Conservation (phyloP, 108 stramenopile species). For the Nitzschia sp. region DNA sequence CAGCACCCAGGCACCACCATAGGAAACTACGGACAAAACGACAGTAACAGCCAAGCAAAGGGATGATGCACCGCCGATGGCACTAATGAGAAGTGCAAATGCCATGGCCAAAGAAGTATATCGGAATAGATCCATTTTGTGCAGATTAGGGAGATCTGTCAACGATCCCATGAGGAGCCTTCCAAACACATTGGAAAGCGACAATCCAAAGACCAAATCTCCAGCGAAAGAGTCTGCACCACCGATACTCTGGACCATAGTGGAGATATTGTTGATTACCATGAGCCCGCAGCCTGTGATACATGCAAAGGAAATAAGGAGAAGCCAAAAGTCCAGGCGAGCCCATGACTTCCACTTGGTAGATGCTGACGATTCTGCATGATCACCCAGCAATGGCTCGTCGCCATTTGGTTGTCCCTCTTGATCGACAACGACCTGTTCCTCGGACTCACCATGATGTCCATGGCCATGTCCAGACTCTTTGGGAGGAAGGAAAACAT, state of each 20-base stretch:
- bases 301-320: conserved; percentile 32
- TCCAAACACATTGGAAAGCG: conserved; percentile 30
- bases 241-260: conserved; percentile 42
- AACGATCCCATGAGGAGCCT: conserved; percentile 24
- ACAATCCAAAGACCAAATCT: conserved; percentile 20
- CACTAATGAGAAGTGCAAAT: conserved; percentile 17
- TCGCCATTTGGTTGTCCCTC: neutral
- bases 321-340: conserved; percentile 31
- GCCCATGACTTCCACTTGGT: conserved; percentile 24
- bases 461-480: neutral
- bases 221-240: conserved; percentile 23
- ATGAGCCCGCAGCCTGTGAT: conserved; percentile 28
- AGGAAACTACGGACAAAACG: conserved; percentile 24
- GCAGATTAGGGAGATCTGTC: conserved; percentile 17
- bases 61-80: neutral
- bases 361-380: neutral
- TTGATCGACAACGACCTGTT: neutral
- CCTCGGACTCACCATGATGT: neutral
- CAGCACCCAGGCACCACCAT: conserved; percentile 40
- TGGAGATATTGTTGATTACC: conserved; percentile 40
- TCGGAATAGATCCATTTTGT: conserved; percentile 19
- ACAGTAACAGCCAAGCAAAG: conserved; percentile 18
- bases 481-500: neutral
- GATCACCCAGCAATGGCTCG: neutral
- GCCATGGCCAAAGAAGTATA: conserved; percentile 17